phyloP scores from a whole-genome alignment of 345 rosid species.

The Turritis glabra region DNA sequence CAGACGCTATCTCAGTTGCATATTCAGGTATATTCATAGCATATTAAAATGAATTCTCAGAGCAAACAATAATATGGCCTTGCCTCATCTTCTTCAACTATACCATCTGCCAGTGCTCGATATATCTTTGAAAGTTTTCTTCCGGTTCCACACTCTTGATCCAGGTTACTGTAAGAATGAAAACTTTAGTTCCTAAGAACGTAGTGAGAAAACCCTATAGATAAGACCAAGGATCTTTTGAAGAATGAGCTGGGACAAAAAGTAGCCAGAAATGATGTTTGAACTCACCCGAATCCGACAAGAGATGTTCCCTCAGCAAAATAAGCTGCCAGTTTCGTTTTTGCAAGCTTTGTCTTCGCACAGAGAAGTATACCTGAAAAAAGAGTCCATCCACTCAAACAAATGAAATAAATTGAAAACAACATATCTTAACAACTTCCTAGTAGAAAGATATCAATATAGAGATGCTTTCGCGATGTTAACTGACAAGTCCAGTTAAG shows the following conservation, averaged over 20 bases:
- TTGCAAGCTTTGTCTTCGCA: slow-evolving; percentile 85
- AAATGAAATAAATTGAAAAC: slow-evolving; percentile 6
- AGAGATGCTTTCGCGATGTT: neutral
- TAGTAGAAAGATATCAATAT: slow-evolving; percentile 1
- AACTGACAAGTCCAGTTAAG: slow-evolving; percentile 3
- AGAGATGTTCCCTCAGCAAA: slow-evolving; percentile 85
- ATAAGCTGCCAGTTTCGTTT: slow-evolving; percentile 68
- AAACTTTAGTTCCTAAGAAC: slow-evolving; percentile 10
- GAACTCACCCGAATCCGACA: slow-evolving; percentile 52
- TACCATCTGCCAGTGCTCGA: slow-evolving; percentile 71
- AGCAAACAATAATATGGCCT: slow-evolving; percentile 5
- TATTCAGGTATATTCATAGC: neutral
- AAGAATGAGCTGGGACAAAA: slow-evolving; percentile 7
- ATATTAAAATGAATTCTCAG: neutral
- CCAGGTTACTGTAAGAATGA: slow-evolving; percentile 32
- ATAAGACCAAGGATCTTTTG: neutral
- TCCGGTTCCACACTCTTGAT: slow-evolving; percentile 34
- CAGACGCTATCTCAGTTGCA: neutral
- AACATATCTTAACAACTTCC: neutral
- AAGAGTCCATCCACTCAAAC: slow-evolving; percentile 16
- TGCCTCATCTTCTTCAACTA: slow-evolving; percentile 67
- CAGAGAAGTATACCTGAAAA: slow-evolving; percentile 80
- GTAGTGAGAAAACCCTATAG: neutral
- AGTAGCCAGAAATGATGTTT: neutral
- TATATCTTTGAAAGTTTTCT: slow-evolving; percentile 76